These are phyloP conservation scores for Aspergillus pseudoviridinutans DNA, from an alignment of 2,329 filamentous ascomycete species.

Conservation along the genomic window DNA sequence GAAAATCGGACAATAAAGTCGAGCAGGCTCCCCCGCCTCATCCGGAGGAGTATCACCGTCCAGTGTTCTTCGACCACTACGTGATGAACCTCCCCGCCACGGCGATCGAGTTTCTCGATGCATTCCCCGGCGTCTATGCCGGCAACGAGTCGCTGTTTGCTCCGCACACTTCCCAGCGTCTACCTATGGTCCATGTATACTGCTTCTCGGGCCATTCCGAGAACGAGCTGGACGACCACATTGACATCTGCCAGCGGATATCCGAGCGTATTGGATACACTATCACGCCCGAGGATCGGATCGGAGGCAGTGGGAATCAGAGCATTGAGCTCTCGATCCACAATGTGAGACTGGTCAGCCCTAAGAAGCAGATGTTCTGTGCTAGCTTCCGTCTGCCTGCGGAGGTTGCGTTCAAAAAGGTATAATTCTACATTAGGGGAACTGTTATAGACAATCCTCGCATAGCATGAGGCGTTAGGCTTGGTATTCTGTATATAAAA, in stretches of 20 bases:
- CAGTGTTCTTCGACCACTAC: conserved; percentile 81
- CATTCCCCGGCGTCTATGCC: conserved; percentile 77
- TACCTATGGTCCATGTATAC: conserved; percentile 90
- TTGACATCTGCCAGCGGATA: conserved; percentile 64
- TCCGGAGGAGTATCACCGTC: conserved; percentile 39
- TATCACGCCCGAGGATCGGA: conserved; percentile 52
- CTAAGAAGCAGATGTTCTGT: conserved; percentile 95
- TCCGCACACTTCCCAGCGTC: conserved; percentile 53
- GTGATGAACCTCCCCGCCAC: conserved; percentile 96
- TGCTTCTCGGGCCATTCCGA: conserved; percentile 85
- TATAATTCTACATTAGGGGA: conserved; percentile 9
- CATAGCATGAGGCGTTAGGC: conserved; percentile 15
- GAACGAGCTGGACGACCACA: conserved; percentile 58
- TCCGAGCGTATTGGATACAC: conserved; percentile 56
- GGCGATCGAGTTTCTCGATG: conserved; percentile 76
- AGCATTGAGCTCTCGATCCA: conserved; percentile 55
- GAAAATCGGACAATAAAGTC: conserved; percentile 20
- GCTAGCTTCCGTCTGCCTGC: conserved; percentile 81
- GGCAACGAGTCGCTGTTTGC: conserved; percentile 63
- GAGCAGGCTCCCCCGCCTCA: conserved; percentile 24
- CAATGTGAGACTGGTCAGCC: conserved; percentile 81
- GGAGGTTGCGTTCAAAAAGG: conserved; percentile 68
- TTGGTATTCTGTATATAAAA: conserved; percentile 16
- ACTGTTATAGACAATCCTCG: neutral
- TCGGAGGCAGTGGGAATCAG: conserved; percentile 51